Conservation (phyloP, 2,329 filamentous ascomycete species). For the Arthrobotrys iridis region DNA sequence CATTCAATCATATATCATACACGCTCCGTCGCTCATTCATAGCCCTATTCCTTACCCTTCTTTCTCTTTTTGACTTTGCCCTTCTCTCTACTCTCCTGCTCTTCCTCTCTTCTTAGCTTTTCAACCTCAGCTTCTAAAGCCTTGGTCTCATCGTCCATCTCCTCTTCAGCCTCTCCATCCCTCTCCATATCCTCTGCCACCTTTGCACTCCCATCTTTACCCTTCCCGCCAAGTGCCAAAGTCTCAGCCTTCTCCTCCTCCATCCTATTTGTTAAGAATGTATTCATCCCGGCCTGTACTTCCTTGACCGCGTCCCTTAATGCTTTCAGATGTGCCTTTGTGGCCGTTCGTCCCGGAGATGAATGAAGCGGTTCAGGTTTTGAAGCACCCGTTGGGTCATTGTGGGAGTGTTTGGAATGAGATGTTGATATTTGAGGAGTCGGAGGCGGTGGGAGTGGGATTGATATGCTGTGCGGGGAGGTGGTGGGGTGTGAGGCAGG, state of each 20-base stretch:
- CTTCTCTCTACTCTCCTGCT: constrained; percentile 22
- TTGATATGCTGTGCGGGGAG: constrained; percentile 13
- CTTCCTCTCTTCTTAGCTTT: constrained; percentile 29
- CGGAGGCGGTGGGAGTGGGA: constrained; percentile 37
- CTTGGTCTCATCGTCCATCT: constrained; percentile 52
- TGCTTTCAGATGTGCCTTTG: constrained; percentile 24
- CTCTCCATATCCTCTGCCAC: constrained; percentile 49
- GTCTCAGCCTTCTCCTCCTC: constrained; percentile 33
- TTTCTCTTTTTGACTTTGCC: constrained; percentile 40
- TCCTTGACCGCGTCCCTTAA: constrained; percentile 27
- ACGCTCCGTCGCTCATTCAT: too few relatives aligned
- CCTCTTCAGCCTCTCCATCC: constrained; percentile 47
- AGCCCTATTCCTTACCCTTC: constrained; percentile 20
- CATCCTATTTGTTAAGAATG: constrained; percentile 35
- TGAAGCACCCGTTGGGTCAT: constrained; percentile 29
- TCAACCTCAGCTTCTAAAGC: constrained; percentile 44
- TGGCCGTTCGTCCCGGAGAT: constrained; percentile 11
- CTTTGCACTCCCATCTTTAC: background rate
- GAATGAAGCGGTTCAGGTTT: constrained; percentile 29
- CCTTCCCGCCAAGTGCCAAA: background rate
- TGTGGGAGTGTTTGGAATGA: constrained; percentile 21
- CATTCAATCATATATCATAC: background rate
- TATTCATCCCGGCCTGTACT: constrained; percentile 38
- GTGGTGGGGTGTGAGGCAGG: constrained; percentile 23
- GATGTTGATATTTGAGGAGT: constrained; percentile 43